Evolutionary conservation across 1,139 yeast genomes (phyloP).

Genomic region (Arxiozyma slooffiae): DNA sequence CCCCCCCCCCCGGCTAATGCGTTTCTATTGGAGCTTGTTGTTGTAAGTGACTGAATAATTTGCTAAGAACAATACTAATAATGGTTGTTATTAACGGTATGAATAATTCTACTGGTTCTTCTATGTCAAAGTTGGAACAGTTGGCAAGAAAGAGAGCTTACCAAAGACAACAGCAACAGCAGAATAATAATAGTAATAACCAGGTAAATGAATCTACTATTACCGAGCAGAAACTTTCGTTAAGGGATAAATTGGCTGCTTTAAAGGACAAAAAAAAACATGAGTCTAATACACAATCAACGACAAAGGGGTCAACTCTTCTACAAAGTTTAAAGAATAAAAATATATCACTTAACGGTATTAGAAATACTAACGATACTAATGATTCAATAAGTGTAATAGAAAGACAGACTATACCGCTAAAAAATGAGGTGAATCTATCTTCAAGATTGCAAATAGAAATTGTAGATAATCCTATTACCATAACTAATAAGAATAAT

Average conservation of each 20-base stretch:
- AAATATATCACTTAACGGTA: neutral
- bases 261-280: slow-evolving; percentile 2
- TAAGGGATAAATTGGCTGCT: neutral
- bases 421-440: neutral
- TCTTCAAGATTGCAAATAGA: slow-evolving; percentile 1
- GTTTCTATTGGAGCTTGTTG: neutral
- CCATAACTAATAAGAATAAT: neutral
- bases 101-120: neutral
- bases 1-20: too few relatives aligned
- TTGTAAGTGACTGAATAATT: neutral
- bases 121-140: slow-evolving; percentile 18
- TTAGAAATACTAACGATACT: too few relatives aligned
- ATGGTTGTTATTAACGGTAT: neutral
- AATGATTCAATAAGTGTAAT: neutral
- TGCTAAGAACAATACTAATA: neutral
- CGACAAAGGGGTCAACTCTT: neutral
- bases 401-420: neutral
- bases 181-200: neutral
- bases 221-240: neutral
- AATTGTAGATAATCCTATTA: neutral
- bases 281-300: neutral
- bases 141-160: slow-evolving; percentile 17
- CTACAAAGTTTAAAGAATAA: slow-evolving; percentile 1
- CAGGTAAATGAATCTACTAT: neutral
- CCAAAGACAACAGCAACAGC: neutral